Evolutionary conservation across 345 rosid genomes (phyloP).

Genomic region (Boechera divaricarpa): DNA sequence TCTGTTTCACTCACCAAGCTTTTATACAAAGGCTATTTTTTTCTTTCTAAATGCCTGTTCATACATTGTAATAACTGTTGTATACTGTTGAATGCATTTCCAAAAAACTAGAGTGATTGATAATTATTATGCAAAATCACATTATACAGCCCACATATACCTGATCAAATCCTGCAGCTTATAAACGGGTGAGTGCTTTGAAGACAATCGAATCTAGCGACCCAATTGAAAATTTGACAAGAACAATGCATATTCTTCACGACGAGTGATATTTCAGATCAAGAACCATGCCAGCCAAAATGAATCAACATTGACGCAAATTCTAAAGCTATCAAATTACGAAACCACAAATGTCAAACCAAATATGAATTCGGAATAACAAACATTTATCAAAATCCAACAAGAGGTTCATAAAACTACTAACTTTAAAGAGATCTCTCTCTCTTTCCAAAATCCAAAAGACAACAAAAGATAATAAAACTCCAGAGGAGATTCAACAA

Average conservation of each 20-base stretch:
- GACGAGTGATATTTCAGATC: too few species aligned
- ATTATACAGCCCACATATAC: too few species aligned
- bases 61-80: neutral
- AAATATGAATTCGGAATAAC: constrained; percentile 11
- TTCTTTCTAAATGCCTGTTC: too few species aligned
- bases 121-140: neutral
- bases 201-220: neutral
- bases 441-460: constrained; percentile 25
- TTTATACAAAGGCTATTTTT: too few species aligned
- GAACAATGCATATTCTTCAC: neutral
- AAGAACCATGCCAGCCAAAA: too few species aligned
- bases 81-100: neutral
- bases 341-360: neutral
- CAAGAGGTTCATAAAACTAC: constrained; percentile 25
- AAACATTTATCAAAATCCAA: constrained; percentile 27
- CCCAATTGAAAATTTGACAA: neutral
- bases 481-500: neutral
- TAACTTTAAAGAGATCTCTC: constrained; percentile 6
- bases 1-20: too few species aligned
- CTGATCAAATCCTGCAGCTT: neutral
- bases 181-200: too few species aligned
- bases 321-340: neutral
- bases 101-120: neutral
- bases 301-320: neutral
- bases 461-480: neutral